Percentiles rank a stretch among this genome's conserved stretches.
Evolutionary conservation across 331 rosid species (phyloP).

Genomic region (Arachis monticola): DNA sequence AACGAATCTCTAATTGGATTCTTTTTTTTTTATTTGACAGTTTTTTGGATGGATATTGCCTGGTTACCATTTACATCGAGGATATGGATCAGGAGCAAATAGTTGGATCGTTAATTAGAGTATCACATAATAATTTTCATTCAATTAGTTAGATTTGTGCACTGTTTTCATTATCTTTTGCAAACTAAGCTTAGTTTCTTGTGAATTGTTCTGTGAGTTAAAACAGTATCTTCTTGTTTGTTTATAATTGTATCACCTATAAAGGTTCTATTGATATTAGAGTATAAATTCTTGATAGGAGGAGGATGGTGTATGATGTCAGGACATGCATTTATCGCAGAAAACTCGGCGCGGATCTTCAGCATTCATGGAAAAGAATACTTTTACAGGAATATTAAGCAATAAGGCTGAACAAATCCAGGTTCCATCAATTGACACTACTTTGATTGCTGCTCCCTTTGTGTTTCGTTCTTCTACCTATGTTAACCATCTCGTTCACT

Average conservation of each 20-base stretch:
- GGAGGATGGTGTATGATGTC: constrained; percentile 88
- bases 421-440: constrained; percentile 43
- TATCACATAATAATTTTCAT: constrained; percentile 41
- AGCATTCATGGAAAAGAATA: constrained; percentile 71
- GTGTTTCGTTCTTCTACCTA: neutral
- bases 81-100: constrained; percentile 83
- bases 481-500: constrained; percentile 14
- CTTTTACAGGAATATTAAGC: constrained; percentile 82
- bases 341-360: constrained; percentile 77
- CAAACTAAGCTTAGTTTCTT: neutral
- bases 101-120: constrained; percentile 94
- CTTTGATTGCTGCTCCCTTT: constrained; percentile 5
- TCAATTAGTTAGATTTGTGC: constrained; percentile 3
- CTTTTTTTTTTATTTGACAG: constrained; percentile 45
- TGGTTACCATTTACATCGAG: constrained; percentile 79
- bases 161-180: neutral
- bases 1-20: constrained; percentile 25
- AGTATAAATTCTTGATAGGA: constrained; percentile 62
- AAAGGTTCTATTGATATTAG: constrained; percentile 27
- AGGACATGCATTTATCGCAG: constrained; percentile 74
- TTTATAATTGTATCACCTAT: no score
- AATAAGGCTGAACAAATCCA: constrained; percentile 73
- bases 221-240: no score
- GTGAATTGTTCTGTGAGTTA: no score
- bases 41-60: constrained; percentile 90